Base-by-base conservation (phyloP, 257 asterid genomes). In the Paulownia fortunei region DNA sequence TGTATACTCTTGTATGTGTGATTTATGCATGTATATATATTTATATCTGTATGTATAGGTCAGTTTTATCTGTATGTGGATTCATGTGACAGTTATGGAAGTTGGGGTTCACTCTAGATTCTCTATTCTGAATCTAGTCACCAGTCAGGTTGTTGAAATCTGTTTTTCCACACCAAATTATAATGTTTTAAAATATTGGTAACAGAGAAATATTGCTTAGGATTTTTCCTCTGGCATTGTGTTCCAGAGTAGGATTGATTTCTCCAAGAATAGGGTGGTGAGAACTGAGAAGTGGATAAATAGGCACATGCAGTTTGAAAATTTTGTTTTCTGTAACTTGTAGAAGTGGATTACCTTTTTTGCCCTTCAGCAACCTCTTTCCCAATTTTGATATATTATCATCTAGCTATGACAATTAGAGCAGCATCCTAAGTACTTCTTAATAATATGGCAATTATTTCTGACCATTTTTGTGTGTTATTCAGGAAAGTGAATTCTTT, bases 401-500 rank as follows among this genome's bases (percentile, higher is more conserved):
- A 30, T 30, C 36, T 30, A 30, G 4, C 36, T 30, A 30, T 30
- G 36, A 30, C 36, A 30, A 30, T 30, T 30, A 30, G 36, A n/a
- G n/a, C n/a, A n/a, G n/a, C n/a, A 4, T 30, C 36, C 36, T 30
- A 30, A 30, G 36, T 1, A 30, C 36, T 47, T 47, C 11, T 47
- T 11, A 47, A 3, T 10, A 47, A 47, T 47, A 0, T 0, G 54
- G 42, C 15, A 16, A 60, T 26, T 27, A 15, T 10, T 62, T n/a
- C 36, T 44, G 37, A 49, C 16, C 32, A 24, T 74, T 32, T 44
- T 13, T 23, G 37, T 24, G 8, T 73, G 8, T 39, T 12, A 34
- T 62, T 15, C 92, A 94, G 98, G 98, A 92, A 70, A 87, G 63
- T 80, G 96, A 87, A 0, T 87, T 91, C 62, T 94, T 94, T 76